Base-by-base conservation (phyloP, 169 alveolate genomes). In the Cryptosporidium sp. region DNA sequence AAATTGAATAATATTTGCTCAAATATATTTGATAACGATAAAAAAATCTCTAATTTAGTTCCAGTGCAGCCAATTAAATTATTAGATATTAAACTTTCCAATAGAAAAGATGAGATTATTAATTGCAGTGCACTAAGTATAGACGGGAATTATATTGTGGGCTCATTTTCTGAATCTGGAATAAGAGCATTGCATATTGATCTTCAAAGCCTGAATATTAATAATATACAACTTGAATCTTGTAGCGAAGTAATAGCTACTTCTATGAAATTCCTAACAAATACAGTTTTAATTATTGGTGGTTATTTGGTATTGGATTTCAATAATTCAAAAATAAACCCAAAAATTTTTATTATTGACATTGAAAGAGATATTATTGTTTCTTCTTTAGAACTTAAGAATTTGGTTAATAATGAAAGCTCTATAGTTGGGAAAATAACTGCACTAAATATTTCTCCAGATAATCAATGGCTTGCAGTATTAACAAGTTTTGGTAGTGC, bases 381-480 rank as follows among this genome's bases (percentile, higher is more conserved):
- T 23, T 80, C 75, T 26, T 62, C 48, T 29, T 37, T 80, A 14
- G 65, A 62, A 29, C 33, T 80, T 18, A 65, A 62, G 12, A 33
- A 67, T 33, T 26, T 8, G 2, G 7, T 10, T 12, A 45, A 41
- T 23, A 23, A 43, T 18, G 65, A 23, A 41, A 4, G 21, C 16
- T 35, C 71, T 12, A 12, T 9, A n/a, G 21, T 80, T 37, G 89
- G 89, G 10, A 41, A n/a, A 43, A 58, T 59, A 21, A 16, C 65
- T 6, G 26, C 29, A 31, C 26, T 80, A 6, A 65, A 29, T 39
- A 41, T 65, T 80, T 80, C 89, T 9, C 50, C 74, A 16, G 89
- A 80, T 31, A 80, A 80, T 65, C 89, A 80, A 67, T 80, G 89
- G 89, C 89, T 80, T 41, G 89, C 80, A 16, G 75, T 43, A n/a